Evolutionary conservation across 2,329 filamentous ascomycete species (phyloP).

Genomic region (Hymenoscyphus infarciens): DNA sequence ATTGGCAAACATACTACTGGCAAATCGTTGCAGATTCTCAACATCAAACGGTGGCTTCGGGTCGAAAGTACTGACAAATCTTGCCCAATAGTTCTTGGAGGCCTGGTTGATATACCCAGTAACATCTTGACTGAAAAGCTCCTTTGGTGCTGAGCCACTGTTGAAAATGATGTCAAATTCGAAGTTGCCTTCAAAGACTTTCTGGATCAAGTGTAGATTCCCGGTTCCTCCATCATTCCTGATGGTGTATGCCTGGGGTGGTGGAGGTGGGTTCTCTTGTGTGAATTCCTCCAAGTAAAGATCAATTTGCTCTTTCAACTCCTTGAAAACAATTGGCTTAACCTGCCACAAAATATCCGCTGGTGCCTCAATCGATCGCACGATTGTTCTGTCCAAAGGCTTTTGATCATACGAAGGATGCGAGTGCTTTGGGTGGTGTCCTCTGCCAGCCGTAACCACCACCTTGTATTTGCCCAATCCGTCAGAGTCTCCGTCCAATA

Average conservation of each 20-base stretch:
- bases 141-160: conserved; percentile 62
- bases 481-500: conserved; percentile 64
- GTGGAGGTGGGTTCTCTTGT: conserved; percentile 68
- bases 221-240: conserved; percentile 64
- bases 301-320: conserved; percentile 62
- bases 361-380: conserved; percentile 66
- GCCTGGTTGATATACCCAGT: conserved; percentile 65
- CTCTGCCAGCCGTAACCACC: conserved; percentile 67
- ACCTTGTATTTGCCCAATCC: conserved; percentile 78
- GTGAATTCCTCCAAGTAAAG: conserved; percentile 55
- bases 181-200: conserved; percentile 84
- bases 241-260: conserved; percentile 81
- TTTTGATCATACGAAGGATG: conserved; percentile 67
- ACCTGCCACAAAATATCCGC: conserved; percentile 77
- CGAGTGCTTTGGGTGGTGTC: conserved; percentile 57
- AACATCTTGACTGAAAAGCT: conserved; percentile 58
- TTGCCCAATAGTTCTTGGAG: conserved; percentile 66
- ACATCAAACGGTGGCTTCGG: conserved; percentile 73
- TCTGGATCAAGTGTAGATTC: conserved; percentile 86
- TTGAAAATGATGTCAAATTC: conserved; percentile 93
- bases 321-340: conserved; percentile 64
- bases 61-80: conserved; percentile 69
- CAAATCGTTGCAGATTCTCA: conserved; percentile 72
- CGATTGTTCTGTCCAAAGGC: conserved; percentile 71
- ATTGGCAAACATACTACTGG: conserved; percentile 89